Conservation (phyloP, 2,329 filamentous ascomycete genomes). For the Colletotrichum noveboracense region DNA sequence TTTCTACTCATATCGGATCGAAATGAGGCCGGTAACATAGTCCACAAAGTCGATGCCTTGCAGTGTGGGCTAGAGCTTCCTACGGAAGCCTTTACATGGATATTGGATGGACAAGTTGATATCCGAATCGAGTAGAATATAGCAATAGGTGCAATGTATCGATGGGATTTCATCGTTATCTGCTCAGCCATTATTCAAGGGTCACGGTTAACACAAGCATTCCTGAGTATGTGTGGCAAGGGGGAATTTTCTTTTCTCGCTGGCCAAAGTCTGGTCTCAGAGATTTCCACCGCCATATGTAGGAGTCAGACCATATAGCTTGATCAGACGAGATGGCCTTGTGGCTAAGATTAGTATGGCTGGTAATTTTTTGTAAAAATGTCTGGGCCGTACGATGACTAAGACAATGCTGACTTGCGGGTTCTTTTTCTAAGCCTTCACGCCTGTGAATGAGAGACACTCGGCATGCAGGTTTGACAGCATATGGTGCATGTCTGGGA, state of each 20-base stretch:
- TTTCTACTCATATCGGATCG: background rate
- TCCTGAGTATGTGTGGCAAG: background rate
- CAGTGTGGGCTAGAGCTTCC: background rate
- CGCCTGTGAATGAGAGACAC: background rate
- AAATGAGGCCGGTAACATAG: background rate
- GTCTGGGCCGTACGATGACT: background rate
- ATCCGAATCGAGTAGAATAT: background rate
- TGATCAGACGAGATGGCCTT: background rate
- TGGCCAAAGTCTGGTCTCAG: background rate
- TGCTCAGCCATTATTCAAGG: background rate
- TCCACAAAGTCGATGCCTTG: background rate
- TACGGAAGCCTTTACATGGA: background rate
- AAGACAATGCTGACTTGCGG: background rate
- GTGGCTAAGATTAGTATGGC: background rate
- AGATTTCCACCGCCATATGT: background rate
- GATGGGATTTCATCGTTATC: fast-evolving
- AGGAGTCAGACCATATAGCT: background rate
- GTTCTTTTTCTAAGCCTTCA: background rate
- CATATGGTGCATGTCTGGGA: background rate
- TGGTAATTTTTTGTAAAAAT: background rate
- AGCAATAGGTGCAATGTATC: background rate
- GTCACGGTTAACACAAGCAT: background rate
- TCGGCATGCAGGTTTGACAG: background rate
- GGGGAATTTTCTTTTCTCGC: background rate
- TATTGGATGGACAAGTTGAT: background rate